These are phyloP conservation scores for Penicillium diatomitis DNA, from an alignment of 495 filamentous ascomycete species.

Conservation along the genomic window DNA sequence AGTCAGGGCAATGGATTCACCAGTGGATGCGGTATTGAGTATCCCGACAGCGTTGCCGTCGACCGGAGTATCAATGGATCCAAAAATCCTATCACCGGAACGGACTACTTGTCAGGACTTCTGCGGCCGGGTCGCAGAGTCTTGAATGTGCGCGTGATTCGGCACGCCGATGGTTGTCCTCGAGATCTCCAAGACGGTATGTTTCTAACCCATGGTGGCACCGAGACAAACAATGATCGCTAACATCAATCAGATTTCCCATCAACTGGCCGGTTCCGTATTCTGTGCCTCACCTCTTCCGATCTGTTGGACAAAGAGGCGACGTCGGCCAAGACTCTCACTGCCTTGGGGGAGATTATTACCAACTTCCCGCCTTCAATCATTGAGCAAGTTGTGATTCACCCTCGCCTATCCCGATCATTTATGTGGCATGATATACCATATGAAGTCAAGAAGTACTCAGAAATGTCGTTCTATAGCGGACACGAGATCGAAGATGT, in stretches of 20 bases:
- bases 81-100: constrained; percentile 25
- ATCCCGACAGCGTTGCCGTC: constrained; percentile 32
- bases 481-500: constrained; percentile 60
- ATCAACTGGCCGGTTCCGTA: constrained; percentile 39
- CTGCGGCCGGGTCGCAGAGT: constrained; percentile 24
- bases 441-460: constrained; percentile 45
- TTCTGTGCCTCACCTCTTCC: constrained; percentile 32
- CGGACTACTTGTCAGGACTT: constrained; percentile 37
- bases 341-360: constrained; percentile 31
- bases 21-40: constrained; percentile 39
- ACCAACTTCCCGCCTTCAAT: constrained; percentile 33
- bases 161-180: constrained; percentile 38
- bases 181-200: constrained; percentile 42
- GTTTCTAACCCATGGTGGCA: not conserved
- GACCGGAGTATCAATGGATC: constrained; percentile 12
- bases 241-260: constrained; percentile 21
- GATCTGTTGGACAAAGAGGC: constrained; percentile 24
- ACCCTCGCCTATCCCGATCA: constrained; percentile 40
- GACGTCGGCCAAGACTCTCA: constrained; percentile 21
- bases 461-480: constrained; percentile 51
- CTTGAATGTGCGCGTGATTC: constrained; percentile 26
- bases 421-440: constrained; percentile 53
- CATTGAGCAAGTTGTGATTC: constrained; percentile 54
- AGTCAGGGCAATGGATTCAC: constrained; percentile 39
- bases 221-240: too few relatives aligned